phyloP scores from a whole-genome alignment of 164 flowering plant genomes.

The Echeveria elegans region DNA sequence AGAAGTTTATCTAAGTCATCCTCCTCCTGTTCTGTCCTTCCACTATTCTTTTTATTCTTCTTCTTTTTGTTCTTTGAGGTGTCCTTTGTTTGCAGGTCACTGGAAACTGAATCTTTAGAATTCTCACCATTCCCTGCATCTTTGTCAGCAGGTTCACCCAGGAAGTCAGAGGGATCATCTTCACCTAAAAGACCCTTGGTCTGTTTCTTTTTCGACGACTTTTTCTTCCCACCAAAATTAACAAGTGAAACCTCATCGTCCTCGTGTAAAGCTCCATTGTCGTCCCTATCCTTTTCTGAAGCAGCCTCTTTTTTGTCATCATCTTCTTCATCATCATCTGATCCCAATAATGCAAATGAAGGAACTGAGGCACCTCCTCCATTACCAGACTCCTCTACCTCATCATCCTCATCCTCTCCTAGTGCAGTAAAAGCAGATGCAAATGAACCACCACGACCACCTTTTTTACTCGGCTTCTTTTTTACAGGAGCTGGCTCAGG shows the following conservation, averaged over 20 bases:
- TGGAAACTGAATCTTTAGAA: not conserved
- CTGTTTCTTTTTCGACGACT: conserved; percentile 1
- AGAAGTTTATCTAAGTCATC: conserved; percentile 89
- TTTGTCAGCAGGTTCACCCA: not conserved
- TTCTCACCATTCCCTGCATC: not conserved
- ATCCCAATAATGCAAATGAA: not conserved
- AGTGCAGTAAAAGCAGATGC: conserved; percentile 4
- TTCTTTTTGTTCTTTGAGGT: conserved; percentile 80
- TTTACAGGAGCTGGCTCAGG: not conserved
- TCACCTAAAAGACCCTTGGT: conserved; percentile 1
- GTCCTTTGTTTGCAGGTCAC: conserved; percentile 16
- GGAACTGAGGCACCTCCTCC: not conserved
- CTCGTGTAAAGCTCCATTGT: not conserved
- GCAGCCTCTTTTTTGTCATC: not conserved
- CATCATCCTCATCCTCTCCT: not conserved
- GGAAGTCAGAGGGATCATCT: not conserved
- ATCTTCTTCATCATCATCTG: not conserved
- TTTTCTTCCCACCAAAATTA: conserved; percentile 6
- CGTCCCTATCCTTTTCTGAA: not conserved
- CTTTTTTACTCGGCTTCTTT: conserved; percentile 5
- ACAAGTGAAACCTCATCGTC: not conserved
- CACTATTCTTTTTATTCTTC: conserved; percentile 75
- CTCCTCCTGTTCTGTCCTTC: conserved; percentile 86
- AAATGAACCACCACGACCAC: not conserved
- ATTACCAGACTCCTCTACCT: conserved; percentile 1